phyloP scores from a whole-genome alignment of 2,329 filamentous ascomycete species.

The Xylariaceae sp. region DNA sequence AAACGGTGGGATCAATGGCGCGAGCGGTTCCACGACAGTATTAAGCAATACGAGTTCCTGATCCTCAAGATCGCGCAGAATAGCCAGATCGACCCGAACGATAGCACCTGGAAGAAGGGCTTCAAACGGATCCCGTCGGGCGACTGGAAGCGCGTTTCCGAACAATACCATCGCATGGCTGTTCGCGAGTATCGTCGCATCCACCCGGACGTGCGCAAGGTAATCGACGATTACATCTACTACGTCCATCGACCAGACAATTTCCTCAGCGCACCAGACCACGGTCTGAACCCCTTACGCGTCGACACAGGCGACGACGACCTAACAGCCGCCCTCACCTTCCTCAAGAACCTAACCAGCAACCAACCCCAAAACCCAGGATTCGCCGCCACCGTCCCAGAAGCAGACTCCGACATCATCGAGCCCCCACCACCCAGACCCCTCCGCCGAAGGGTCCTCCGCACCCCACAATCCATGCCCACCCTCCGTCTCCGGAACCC shows the following conservation, averaged over 20 bases:
- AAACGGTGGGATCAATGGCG: constrained; percentile 4
- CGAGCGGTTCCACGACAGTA: background rate
- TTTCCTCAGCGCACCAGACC: no score
- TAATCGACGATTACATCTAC: constrained; percentile 20
- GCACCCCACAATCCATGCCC: no score
- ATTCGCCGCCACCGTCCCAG: background rate
- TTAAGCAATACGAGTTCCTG: constrained; percentile 9
- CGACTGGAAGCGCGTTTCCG: constrained; percentile 15
- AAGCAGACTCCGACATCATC: no score
- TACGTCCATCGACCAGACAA: background rate
- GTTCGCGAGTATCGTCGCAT: constrained; percentile 20
- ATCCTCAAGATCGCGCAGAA: constrained; percentile 5
- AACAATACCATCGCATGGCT: constrained; percentile 19
- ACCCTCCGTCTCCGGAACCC: no score
- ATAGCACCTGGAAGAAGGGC: constrained; percentile 14
- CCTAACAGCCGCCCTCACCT: no score
- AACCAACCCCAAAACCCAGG: background rate
- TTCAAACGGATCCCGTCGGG: constrained; percentile 22
- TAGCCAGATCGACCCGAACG: background rate
- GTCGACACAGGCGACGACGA: background rate
- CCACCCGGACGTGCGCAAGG: constrained; percentile 20
- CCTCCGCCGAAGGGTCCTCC: no score
- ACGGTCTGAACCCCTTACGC: background rate
- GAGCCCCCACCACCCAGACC: no score
- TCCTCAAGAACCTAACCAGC: background rate